Base-by-base conservation (phyloP, 768 basidiomycete genomes). In the Scleroderma bovista region DNA sequence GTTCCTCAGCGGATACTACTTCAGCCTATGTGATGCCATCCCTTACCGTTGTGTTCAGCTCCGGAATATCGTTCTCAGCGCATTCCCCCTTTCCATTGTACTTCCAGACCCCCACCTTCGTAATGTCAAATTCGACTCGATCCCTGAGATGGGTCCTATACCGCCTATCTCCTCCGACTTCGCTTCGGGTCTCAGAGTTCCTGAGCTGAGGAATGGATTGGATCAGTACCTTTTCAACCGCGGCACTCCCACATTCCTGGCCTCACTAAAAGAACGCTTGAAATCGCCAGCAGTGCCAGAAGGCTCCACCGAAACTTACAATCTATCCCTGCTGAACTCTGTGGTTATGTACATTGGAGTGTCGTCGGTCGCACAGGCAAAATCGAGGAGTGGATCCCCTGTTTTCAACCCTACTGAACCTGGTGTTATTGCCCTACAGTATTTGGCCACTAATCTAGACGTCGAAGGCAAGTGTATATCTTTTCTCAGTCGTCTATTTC, bases 331-430 rank as follows among this genome's bases (percentile, higher is more conserved):
- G 58, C 82, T 97, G 64, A 97, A 97, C 64, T 84, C 94, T 20
- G 76, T 97, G 55, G 93, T 96, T 57, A 88, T 97, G 81, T 97
- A 93, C 70, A 83, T 93, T 46, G 94, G 93, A n/a, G 87, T 92
- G 19, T 90, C 88, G 12, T 89, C 92, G 24, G 86, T 96, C 41
- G 88, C 88, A 12, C 87, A 93, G 67, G 84, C 86, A 39, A 93
- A 93, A 63, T 84, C 88, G 2, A 78, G 84, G 66, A 92, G 83
- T 58, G 90, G 91, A 17, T 80, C 83, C 17, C 80, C 87, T 10
- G 73, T 86, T 48, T 99, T 97, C 67, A 79, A 88, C 49, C 65
- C 87, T 10, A 83, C 78, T 38, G 89, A 93, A 59, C 87, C 88
- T 16, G 89, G 93, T 43, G 92, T 93, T 38, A 80, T 86, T 50